Evolutionary conservation across 495 filamentous ascomycete genomes (phyloP).

Genomic region (Hyaloscypha hepaticicola): DNA sequence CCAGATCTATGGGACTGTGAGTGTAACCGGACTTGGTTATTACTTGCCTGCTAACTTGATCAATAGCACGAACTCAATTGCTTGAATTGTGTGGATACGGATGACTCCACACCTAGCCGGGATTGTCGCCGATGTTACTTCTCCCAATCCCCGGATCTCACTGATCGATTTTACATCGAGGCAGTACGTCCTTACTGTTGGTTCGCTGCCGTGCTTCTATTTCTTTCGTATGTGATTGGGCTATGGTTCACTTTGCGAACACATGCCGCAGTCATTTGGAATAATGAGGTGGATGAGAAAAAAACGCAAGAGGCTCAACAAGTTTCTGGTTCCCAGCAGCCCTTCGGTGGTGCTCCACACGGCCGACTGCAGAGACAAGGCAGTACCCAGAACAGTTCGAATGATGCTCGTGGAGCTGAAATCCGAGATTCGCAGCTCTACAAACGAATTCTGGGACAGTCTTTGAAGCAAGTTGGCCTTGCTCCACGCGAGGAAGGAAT

Average conservation of each 20-base stretch:
- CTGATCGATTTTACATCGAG: conserved; percentile 82
- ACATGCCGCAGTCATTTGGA: conserved; percentile 97
- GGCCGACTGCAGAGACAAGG: conserved; percentile 26
- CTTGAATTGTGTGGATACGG: conserved; percentile 62
- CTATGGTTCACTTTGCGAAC: conserved; percentile 95
- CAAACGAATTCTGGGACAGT: conserved; percentile 89
- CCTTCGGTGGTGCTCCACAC: conserved; percentile 18
- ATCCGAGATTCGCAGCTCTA: conserved; percentile 87
- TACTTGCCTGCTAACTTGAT: conserved; percentile 35
- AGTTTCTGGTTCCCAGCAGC: conserved; percentile 31
- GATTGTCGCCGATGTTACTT: conserved; percentile 96
- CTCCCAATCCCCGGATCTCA: conserved; percentile 79
- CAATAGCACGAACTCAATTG: conserved; percentile 86
- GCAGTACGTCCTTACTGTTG: conserved; percentile 94
- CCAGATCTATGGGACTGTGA: conserved; percentile 93
- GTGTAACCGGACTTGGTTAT: conserved; percentile 31
- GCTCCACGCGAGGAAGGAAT: conserved; percentile 47
- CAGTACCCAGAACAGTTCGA: conserved; percentile 16
- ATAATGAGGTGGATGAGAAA: conserved; percentile 82
- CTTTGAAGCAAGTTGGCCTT: conserved; percentile 75
- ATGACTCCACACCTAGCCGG: conserved; percentile 41
- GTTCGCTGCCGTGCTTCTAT: conserved; percentile 78
- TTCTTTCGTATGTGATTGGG: conserved; percentile 90
- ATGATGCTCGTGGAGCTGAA: conserved; percentile 43
- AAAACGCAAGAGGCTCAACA: conserved; percentile 47